Evolutionary conservation across 371 early-diverging fungal genomes (phyloP), one percentile per base, ranked within the genome.

Genomic region (Batrachochytrium dendrobatidis): DNA sequence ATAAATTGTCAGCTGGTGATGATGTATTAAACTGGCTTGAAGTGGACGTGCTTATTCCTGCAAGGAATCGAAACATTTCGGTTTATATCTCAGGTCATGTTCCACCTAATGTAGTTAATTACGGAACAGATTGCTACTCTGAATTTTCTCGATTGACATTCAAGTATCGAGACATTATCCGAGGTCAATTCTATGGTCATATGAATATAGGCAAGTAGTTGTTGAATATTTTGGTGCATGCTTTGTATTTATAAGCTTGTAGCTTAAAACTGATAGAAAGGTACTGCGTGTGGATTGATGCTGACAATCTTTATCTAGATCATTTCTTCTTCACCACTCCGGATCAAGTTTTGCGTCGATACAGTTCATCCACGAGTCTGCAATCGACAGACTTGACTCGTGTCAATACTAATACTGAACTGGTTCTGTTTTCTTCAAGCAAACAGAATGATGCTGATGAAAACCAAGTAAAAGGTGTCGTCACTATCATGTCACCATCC

Each of bases 111-210:
- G 60, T 57, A n/a, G 15, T 70, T 12, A 67, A 70, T 49, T 67
- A 58, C 52, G 59, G 31, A 34, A 46, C 55, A 5, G 25, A 26
- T 29, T 69, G 69, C 57, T 69, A 66, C 39, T 39, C 34, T 34
- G 15, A 53, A 24, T 67, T 64, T 61, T 34, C 67, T 1, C 25
- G 25, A 0, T 29, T 70, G 22, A 51, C 58, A 39, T 26, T 44
- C 24, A 35, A 64, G 39, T 70, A 66, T 50, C 12, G 24, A 17
- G 63, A 62, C 26, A 51, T 56, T 7, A 51, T 69, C n/a, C 17
- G 17, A 2, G 69, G 62, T 0, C 62, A 65, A 46, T 52, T 66
- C 44, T 69, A 66, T 51, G 69, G 69, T 8, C 69, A 69, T 46
- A 58, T 60, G 60, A 69, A 69, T 34, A 39, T 66, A 12, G 69